Evolutionary conservation across 371 early-diverging fungal genomes (phyloP).

Genomic region (Cokeromyces recurvatus): DNA sequence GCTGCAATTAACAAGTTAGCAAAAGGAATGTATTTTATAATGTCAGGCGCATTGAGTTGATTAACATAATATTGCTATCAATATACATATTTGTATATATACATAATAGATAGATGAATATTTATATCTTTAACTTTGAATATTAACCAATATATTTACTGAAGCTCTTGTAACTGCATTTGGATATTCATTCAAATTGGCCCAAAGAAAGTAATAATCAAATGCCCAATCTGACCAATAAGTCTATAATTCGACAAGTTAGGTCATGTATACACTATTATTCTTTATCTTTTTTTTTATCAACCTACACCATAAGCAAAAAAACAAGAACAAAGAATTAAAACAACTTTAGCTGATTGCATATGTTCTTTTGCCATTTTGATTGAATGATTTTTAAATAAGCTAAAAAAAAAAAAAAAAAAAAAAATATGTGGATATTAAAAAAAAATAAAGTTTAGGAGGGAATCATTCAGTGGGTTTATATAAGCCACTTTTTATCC

Average conservation of each 20-base stretch:
- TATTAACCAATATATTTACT: slow-evolving; percentile 18
- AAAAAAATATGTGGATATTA: too few species aligned
- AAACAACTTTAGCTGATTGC: slow-evolving; percentile 38
- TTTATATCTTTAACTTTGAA: too few species aligned
- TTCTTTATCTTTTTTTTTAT: too few species aligned
- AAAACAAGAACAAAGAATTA: slow-evolving; percentile 46
- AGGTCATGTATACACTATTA: too few species aligned
- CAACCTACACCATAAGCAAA: slow-evolving; percentile 48
- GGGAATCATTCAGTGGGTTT: too few species aligned
- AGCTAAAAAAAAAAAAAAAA: not conserved
- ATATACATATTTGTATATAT: not conserved
- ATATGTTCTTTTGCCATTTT: slow-evolving; percentile 32
- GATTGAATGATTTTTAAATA: too few species aligned
- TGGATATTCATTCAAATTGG: slow-evolving; percentile 40
- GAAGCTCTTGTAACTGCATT: slow-evolving; percentile 35
- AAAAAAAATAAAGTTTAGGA: too few species aligned
- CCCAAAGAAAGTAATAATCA: slow-evolving; percentile 43
- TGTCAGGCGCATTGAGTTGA: slow-evolving; percentile 35
- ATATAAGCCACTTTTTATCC: too few species aligned
- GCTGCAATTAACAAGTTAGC: slow-evolving; percentile 42
- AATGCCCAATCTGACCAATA: slow-evolving; percentile 51
- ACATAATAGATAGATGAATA: not conserved
- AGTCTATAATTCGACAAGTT: slow-evolving; percentile 18
- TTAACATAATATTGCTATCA: slow-evolving; percentile 36
- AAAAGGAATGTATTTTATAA: slow-evolving; percentile 44